phyloP scores from a whole-genome alignment of 2,329 filamentous ascomycete species.

The Fusarium sp. region DNA sequence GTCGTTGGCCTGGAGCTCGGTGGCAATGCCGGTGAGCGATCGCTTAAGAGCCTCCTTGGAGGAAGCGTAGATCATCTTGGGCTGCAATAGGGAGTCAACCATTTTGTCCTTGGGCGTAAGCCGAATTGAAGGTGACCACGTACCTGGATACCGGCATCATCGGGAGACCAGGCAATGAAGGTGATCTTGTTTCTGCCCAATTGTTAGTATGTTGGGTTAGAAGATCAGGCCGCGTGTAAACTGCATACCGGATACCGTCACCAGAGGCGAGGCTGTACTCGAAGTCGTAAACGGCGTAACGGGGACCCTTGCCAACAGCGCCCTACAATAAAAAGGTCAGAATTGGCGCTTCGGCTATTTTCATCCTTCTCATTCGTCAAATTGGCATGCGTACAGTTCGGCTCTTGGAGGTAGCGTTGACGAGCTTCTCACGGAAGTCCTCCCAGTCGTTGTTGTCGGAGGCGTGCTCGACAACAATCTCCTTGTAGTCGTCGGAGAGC shows the following conservation, averaged over 20 bases:
- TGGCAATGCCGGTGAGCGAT: conserved; percentile 78
- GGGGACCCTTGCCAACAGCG: conserved; percentile 73
- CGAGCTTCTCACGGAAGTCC: conserved; percentile 79
- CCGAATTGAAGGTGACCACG: conserved; percentile 71
- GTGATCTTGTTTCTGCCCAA: conserved; percentile 76
- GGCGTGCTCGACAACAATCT: conserved; percentile 83
- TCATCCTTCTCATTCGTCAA: not conserved
- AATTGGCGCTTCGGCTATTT: not conserved
- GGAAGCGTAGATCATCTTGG: conserved; percentile 91
- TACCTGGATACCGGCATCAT: conserved; percentile 84
- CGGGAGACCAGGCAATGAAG: conserved; percentile 83
- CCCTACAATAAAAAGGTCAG: conserved; percentile 58
- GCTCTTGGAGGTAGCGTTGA: conserved; percentile 79
- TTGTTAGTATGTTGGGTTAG: conserved; percentile 35
- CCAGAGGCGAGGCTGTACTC: conserved; percentile 78
- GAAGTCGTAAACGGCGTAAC: conserved; percentile 89
- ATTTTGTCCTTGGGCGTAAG: conserved; percentile 55
- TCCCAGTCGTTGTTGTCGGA: conserved; percentile 77
- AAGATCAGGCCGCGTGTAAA: conserved; percentile 9
- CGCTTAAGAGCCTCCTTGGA: conserved; percentile 90
- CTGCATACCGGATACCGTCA: conserved; percentile 75
- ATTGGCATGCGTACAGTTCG: conserved; percentile 65
- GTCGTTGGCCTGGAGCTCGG: conserved; percentile 87
- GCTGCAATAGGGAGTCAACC: conserved; percentile 58
- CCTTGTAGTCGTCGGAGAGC: conserved; percentile 83